Conservation (phyloP, 2,329 filamentous ascomycete species). For the Aureobasidium vineae region DNA sequence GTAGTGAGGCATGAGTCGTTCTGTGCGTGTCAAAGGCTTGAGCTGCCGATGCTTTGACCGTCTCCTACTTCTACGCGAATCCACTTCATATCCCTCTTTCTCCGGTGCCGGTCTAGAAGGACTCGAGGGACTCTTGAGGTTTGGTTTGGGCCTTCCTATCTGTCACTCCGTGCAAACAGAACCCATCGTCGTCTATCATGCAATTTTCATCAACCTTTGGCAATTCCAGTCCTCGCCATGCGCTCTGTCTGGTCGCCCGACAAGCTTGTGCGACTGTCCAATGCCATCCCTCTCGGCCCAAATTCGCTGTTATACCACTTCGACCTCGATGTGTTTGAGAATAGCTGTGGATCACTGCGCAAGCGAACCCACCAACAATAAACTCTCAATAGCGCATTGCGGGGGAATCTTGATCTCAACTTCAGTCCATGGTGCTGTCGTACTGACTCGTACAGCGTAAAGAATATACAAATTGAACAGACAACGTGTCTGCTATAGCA, state of each 20-base stretch:
- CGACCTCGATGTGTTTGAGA: slow-evolving; percentile 6
- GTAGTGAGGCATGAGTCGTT: slow-evolving; percentile 11
- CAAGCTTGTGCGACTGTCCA: neutral
- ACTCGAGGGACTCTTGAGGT: neutral
- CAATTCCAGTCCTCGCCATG: neutral
- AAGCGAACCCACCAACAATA: slow-evolving; percentile 22
- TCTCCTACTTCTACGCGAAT: slow-evolving; percentile 10
- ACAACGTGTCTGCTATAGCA: neutral
- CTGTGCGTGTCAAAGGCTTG: slow-evolving; percentile 11
- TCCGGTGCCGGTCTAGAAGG: slow-evolving; percentile 14
- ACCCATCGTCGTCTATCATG: neutral
- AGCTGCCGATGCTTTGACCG: slow-evolving; percentile 23
- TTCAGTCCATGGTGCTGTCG: neutral
- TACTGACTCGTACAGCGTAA: neutral
- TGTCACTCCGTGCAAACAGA: neutral
- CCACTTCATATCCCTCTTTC: neutral
- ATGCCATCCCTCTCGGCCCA: neutral
- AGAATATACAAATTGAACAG: neutral
- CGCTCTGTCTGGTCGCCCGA: neutral
- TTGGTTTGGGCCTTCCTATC: neutral
- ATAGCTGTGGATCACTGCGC: neutral
- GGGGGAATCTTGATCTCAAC: slow-evolving; percentile 8
- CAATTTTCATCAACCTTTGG: neutral
- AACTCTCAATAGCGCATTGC: slow-evolving; percentile 9
- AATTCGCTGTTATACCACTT: slow-evolving; percentile 17